Evolutionary conservation across 176 grass and related monocot species (phyloP).

Genomic region (Cenchrus fungigraminus): DNA sequence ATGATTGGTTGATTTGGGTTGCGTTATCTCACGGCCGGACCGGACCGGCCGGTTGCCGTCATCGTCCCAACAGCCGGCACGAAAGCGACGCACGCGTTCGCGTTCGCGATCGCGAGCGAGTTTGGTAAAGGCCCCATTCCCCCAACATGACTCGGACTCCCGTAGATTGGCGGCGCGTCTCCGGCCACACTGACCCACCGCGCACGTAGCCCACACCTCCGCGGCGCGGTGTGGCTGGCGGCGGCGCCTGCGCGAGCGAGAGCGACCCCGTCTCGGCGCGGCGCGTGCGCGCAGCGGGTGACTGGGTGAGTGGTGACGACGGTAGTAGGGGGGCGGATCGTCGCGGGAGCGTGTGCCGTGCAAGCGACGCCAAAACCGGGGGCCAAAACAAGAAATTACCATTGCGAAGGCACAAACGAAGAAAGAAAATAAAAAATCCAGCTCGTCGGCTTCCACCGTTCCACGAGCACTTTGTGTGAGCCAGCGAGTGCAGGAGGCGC

Average conservation of each 20-base stretch:
- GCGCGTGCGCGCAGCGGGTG: neutral
- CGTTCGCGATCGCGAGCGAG: too few relatives aligned
- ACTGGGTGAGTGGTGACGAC: too few relatives aligned
- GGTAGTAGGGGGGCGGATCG: neutral
- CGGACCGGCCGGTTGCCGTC: neutral
- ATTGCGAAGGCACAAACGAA: neutral
- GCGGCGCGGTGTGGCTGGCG: too few relatives aligned
- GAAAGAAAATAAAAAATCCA: slow-evolving; percentile 17
- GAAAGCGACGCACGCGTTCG: neutral
- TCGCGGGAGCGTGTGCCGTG: slow-evolving; percentile 32
- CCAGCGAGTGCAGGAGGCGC: neutral
- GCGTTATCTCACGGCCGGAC: too few relatives aligned
- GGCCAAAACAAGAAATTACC: neutral
- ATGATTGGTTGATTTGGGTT: neutral
- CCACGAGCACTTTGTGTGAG: neutral
- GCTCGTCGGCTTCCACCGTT: slow-evolving; percentile 29
- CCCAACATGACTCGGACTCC: neutral
- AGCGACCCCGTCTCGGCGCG: neutral
- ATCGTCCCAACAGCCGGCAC: neutral
- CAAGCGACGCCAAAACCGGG: slow-evolving; percentile 40
- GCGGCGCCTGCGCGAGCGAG: neutral
- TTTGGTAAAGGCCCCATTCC: neutral
- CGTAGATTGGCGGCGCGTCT: neutral
- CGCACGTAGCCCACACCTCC: neutral
- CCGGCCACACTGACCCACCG: neutral